These are phyloP conservation scores for Apiospora arundinis DNA, from an alignment of 2,329 filamentous ascomycete species.

Conservation along the genomic window DNA sequence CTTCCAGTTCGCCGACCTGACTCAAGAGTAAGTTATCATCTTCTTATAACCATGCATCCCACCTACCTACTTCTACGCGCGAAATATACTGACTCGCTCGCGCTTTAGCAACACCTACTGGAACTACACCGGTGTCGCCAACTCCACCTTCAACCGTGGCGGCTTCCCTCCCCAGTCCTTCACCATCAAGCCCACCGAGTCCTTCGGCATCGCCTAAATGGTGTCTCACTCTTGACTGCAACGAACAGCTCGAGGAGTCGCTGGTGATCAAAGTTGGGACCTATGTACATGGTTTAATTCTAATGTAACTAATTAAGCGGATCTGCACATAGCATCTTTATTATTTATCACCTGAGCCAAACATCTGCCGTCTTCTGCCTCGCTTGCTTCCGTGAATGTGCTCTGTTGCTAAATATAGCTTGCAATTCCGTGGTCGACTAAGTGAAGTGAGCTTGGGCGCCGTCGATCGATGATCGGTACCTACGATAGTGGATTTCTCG, in stretches of 20 bases:
- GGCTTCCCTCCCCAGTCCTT: background rate
- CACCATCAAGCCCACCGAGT: conserved; percentile 16
- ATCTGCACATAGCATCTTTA: conserved; percentile 8
- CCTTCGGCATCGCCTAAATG: conserved; percentile 18
- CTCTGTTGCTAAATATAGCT: background rate
- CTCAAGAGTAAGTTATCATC: background rate
- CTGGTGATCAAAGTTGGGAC: background rate
- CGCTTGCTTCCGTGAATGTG: conserved; percentile 1
- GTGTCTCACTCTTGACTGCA: background rate
- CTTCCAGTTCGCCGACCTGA: conserved; percentile 17
- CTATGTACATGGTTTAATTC: conserved; percentile 1
- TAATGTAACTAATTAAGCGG: background rate
- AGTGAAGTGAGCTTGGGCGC: background rate
- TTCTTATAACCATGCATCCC: too few species aligned
- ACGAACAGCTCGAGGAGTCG: background rate
- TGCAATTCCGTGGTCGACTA: background rate
- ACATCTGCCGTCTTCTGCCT: background rate
- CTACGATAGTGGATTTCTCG: background rate
- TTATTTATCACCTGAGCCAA: conserved; percentile 13
- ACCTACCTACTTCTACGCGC: too few species aligned
- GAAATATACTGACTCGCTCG: too few species aligned
- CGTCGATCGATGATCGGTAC: background rate
- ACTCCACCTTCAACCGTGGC: conserved; percentile 4
- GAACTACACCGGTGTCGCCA: conserved; percentile 6
- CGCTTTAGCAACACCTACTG: conserved; percentile 4